phyloP scores from a whole-genome alignment of 768 basidiomycete genomes.

The Leucocoprinus birnbaumii region DNA sequence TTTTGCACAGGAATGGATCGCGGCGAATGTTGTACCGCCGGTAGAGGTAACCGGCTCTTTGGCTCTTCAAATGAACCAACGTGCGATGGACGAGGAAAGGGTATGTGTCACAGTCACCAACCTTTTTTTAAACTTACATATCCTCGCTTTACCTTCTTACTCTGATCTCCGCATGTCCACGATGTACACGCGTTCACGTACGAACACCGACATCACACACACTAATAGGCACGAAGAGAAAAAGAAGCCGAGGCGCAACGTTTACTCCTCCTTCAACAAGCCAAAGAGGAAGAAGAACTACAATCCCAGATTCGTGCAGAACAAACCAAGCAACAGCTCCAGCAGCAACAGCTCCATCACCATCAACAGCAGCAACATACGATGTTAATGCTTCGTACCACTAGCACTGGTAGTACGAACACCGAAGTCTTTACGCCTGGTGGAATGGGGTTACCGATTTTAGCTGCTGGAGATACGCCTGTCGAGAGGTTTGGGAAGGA shows the following conservation, averaged over 20 bases:
- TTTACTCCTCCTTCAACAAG: slow-evolving; percentile 45
- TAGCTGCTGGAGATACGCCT: slow-evolving; percentile 38
- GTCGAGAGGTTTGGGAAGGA: slow-evolving; percentile 60
- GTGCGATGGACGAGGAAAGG: slow-evolving; percentile 67
- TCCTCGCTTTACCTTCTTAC: neutral
- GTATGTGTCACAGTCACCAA: slow-evolving; percentile 33
- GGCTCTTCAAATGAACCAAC: slow-evolving; percentile 73
- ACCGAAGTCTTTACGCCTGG: slow-evolving; percentile 24
- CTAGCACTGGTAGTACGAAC: slow-evolving; percentile 70
- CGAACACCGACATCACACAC: too few relatives aligned
- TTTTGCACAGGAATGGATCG: slow-evolving; percentile 71
- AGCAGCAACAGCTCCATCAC: slow-evolving; percentile 14
- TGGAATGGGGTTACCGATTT: neutral
- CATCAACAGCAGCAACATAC: slow-evolving; percentile 54
- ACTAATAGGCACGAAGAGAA: slow-evolving; percentile 49
- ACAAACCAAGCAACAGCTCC: neutral
- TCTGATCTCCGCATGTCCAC: neutral
- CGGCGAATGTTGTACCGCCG: slow-evolving; percentile 50
- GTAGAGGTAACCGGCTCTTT: slow-evolving; percentile 36
- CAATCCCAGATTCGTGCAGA: slow-evolving; percentile 58
- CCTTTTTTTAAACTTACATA: neutral
- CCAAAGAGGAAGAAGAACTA: slow-evolving; percentile 53
- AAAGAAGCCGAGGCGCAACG: slow-evolving; percentile 57
- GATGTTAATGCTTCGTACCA: slow-evolving; percentile 47
- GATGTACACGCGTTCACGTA: neutral